Conservation (phyloP, 106 monocot species). For the Gastrodia elata region DNA sequence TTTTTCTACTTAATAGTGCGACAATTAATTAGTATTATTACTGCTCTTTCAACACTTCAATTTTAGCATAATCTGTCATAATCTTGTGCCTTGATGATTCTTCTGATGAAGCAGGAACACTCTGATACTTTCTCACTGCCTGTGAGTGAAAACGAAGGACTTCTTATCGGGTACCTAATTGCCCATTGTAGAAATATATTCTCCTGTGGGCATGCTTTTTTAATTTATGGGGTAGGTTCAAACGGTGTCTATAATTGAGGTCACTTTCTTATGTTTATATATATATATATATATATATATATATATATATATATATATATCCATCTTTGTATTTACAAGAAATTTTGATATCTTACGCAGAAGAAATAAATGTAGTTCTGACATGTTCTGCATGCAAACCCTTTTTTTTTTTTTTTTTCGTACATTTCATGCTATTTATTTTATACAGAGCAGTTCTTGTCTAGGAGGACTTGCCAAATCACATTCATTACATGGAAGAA, state of each 20-base stretch:
- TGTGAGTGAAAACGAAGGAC: constrained; percentile 1
- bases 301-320: too few species aligned
- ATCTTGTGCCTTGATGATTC: constrained; percentile 5
- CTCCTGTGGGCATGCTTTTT: constrained; percentile 13
- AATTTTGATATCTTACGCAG: neutral
- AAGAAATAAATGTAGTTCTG: neutral
- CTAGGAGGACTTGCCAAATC: constrained; percentile 31
- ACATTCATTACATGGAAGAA: constrained; percentile 14
- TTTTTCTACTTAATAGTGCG: neutral
- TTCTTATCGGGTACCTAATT: constrained; percentile 7
- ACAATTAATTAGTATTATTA: neutral
- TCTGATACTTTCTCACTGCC: constrained; percentile 10
- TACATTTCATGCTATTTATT: constrained; percentile 16
- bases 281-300: too few species aligned
- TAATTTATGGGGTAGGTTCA: constrained; percentile 42
- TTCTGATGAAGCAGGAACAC: constrained; percentile 19
- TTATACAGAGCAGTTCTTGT: constrained; percentile 48
- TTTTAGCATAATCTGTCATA: constrained; percentile 7
- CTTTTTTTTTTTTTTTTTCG: constrained; percentile 1
- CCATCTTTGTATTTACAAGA: neutral
- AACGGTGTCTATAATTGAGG: neutral
- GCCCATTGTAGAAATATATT: constrained; percentile 15
- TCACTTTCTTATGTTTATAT: neutral
- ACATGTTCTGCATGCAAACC: neutral
- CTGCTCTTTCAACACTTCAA: neutral